Percentiles rank a stretch among this genome's conserved stretches.
phyloP scores from a whole-genome alignment of 352 stramenopile genomes.

The Phytophthora sp. region DNA sequence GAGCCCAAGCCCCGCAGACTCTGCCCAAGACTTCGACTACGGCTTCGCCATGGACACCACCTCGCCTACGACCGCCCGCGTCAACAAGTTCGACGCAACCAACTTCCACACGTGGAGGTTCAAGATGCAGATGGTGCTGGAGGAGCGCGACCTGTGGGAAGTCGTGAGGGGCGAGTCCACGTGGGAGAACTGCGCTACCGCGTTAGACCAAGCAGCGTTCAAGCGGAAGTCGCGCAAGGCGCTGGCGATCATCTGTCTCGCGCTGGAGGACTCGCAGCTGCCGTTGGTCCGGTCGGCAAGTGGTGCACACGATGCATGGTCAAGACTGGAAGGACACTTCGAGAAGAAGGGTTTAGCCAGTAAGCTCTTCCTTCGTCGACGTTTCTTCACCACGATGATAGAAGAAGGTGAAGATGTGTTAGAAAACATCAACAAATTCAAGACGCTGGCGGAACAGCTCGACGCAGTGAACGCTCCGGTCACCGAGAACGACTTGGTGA shows the following conservation, averaged over 20 bases:
- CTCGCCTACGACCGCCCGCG: neutral
- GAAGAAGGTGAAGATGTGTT: conserved; percentile 27
- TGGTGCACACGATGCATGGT: conserved; percentile 22
- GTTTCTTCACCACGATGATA: conserved; percentile 28
- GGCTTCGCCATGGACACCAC: conserved; percentile 16
- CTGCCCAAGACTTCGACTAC: conserved; percentile 16
- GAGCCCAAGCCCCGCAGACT: conserved; percentile 16
- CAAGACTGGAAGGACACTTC: conserved; percentile 21
- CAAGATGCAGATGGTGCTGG: conserved; percentile 37
- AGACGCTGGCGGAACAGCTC: conserved; percentile 17
- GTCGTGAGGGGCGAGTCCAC: conserved; percentile 15
- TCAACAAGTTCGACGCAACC: conserved; percentile 31
- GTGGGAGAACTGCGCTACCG: conserved; percentile 15
- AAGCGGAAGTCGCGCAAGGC: conserved; percentile 9
- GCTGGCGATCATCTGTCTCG: conserved; percentile 16
- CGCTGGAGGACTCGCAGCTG: conserved; percentile 28
- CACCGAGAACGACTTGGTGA: conserved; percentile 20
- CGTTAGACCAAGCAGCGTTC: conserved; percentile 1
- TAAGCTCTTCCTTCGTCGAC: conserved; percentile 31
- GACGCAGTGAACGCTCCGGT: conserved; percentile 15
- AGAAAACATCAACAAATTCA: conserved; percentile 20
- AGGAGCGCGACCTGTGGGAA: conserved; percentile 34
- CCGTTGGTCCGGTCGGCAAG: conserved; percentile 18
- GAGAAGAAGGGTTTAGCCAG: conserved; percentile 31
- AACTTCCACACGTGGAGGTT: conserved; percentile 37